Conservation (phyloP, 208 protist species). For the Crithidia thermophila region DNA sequence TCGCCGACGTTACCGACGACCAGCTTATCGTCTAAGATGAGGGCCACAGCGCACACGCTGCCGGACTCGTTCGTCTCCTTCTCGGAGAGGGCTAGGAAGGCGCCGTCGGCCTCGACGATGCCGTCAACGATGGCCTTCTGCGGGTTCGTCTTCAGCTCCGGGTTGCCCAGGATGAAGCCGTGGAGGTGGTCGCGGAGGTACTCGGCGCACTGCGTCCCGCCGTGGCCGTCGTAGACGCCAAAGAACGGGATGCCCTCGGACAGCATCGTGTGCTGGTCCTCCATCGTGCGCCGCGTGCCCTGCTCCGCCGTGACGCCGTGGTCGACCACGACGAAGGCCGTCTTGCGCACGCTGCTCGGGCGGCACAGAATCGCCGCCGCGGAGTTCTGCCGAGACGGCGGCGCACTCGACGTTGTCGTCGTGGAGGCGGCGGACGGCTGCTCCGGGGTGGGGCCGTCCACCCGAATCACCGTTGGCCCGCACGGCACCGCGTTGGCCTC, state of each 20-base stretch:
- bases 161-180: conserved; percentile 64
- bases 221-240: conserved; percentile 91
- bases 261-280: conserved; percentile 90
- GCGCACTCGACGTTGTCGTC: conserved; percentile 13
- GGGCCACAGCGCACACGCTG: conserved; percentile 82
- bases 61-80: conserved; percentile 84
- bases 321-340: conserved; percentile 69
- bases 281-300: conserved; percentile 85
- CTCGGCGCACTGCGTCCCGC: conserved; percentile 83
- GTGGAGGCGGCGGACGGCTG: conserved; percentile 1
- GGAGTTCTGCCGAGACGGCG: conserved; percentile 22
- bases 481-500: neutral
- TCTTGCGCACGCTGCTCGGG: conserved; percentile 36
- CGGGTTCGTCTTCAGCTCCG: conserved; percentile 63
- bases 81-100: conserved; percentile 66
- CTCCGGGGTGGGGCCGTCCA: conserved; percentile 1
- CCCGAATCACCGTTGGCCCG: conserved; percentile 5
- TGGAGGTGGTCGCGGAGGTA: conserved; percentile 86
- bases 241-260: conserved; percentile 84
- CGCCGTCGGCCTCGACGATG: conserved; percentile 85
- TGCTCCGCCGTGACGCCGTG: conserved; percentile 85
- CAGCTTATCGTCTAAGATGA: conserved; percentile 84
- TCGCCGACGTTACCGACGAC: conserved; percentile 91
- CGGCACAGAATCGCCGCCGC: conserved; percentile 20
- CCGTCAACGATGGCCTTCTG: conserved; percentile 76